Conservation (phyloP, 176 grass and related monocot species). For the Cymbopogon citratus region DNA sequence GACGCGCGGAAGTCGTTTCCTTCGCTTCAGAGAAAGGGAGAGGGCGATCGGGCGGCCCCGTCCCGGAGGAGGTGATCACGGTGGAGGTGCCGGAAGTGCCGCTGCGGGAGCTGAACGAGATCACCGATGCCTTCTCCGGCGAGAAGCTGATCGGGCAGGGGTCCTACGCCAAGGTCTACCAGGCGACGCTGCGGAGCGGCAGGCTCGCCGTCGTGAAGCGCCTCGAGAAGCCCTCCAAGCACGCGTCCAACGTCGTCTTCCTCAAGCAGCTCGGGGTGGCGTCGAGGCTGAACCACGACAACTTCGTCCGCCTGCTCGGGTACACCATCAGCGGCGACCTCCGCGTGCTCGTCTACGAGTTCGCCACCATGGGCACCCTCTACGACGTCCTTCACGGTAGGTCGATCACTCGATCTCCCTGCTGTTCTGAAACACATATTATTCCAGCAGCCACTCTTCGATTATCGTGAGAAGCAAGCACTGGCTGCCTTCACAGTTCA, state of each 20-base stretch:
- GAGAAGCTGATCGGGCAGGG: conserved; percentile 44
- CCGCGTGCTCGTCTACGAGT: conserved; percentile 51
- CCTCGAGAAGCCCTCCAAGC: conserved; percentile 40
- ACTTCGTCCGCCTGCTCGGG: conserved; percentile 41
- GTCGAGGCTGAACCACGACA: conserved; percentile 42
- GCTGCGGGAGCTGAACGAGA: conserved; percentile 38
- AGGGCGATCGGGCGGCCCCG: neutral
- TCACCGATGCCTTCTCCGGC: conserved; percentile 24
- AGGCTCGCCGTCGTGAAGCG: conserved; percentile 36
- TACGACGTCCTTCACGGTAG: conserved; percentile 42
- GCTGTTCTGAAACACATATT: no score
- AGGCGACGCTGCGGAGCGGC: conserved; percentile 10
- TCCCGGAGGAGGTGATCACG: neutral
- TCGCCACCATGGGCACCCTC: conserved; percentile 50
- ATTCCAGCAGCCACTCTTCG: no score
- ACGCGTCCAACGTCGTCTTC: conserved; percentile 45
- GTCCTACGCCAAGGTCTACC: conserved; percentile 54
- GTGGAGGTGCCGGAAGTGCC: conserved; percentile 44
- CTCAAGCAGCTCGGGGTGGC: conserved; percentile 35
- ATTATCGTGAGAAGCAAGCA: no score
- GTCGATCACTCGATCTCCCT: no score
- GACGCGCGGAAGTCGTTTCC: neutral
- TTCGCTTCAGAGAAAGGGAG: conserved; percentile 9
- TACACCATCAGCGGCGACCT: conserved; percentile 39
- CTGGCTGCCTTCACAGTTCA: no score